Evolutionary conservation across 768 basidiomycete species (phyloP).

Genomic region (Kwoniella sp.): DNA sequence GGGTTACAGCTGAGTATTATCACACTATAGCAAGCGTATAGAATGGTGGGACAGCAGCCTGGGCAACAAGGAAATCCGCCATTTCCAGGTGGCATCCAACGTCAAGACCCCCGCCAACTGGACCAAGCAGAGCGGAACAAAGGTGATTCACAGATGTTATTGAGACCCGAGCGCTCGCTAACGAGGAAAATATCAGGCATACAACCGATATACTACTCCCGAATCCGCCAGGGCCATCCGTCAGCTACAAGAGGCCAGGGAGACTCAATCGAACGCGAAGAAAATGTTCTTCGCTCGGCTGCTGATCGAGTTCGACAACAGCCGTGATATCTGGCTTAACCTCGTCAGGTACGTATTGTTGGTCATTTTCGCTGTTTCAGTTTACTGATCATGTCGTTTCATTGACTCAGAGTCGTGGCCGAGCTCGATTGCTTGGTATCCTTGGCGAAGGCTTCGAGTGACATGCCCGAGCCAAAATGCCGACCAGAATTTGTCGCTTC

Average conservation of each 20-base stretch:
- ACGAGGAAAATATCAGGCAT: slow-evolving; percentile 55
- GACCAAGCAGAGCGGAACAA: slow-evolving; percentile 73
- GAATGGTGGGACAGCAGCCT: slow-evolving; percentile 70
- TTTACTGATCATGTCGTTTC: slow-evolving; percentile 48
- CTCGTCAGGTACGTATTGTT: slow-evolving; percentile 37
- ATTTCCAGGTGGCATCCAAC: slow-evolving; percentile 66
- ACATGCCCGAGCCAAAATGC: slow-evolving; percentile 89
- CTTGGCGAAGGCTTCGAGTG: slow-evolving; percentile 79
- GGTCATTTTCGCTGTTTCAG: slow-evolving; percentile 57
- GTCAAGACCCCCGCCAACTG: slow-evolving; percentile 74
- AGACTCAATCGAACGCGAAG: slow-evolving; percentile 72
- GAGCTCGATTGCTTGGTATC: slow-evolving; percentile 96
- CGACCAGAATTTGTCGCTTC: slow-evolving; percentile 79
- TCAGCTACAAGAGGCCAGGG: slow-evolving; percentile 85
- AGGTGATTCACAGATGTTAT: slow-evolving; percentile 55
- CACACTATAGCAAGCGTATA: background rate
- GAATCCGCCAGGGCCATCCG: slow-evolving; percentile 68
- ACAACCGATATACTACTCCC: slow-evolving; percentile 71
- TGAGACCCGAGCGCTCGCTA: background rate
- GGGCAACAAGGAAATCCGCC: slow-evolving; percentile 91
- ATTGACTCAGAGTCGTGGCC: slow-evolving; percentile 63
- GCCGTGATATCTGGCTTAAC: slow-evolving; percentile 46
- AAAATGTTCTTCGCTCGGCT: slow-evolving; percentile 65
- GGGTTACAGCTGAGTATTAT: too few relatives aligned
- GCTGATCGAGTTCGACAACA: slow-evolving; percentile 47